A percentile compares a stretch with the other conserved stretches of the same genome.
Evolutionary conservation across 2,329 filamentous ascomycete genomes (phyloP).

Genomic region (Diaporthe ilicicola): DNA sequence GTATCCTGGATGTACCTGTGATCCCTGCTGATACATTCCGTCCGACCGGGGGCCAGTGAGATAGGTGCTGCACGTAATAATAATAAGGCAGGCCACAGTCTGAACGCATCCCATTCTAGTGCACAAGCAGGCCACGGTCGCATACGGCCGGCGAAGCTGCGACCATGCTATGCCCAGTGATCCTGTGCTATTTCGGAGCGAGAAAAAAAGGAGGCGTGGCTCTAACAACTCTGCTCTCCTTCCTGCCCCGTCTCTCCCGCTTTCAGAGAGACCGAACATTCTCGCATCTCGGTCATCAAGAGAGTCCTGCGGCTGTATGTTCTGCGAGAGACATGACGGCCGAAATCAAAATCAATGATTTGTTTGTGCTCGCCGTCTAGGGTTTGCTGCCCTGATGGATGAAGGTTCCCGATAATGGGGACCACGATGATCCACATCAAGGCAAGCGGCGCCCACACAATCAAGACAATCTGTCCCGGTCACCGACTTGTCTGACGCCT

Average conservation of each 20-base stretch:
- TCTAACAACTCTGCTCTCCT: neutral
- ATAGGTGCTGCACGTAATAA: conserved; percentile 12
- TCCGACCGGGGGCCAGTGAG: conserved; percentile 3
- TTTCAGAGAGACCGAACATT: conserved; percentile 12
- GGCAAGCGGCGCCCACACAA: conserved; percentile 6
- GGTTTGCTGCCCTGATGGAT: conserved; percentile 22
- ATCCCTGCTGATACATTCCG: conserved; percentile 26
- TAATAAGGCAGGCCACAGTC: neutral
- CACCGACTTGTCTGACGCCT: conserved; percentile 22
- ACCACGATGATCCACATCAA: conserved; percentile 2
- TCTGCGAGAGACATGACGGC: neutral
- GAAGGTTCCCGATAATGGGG: conserved; percentile 21
- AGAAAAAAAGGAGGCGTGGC: neutral
- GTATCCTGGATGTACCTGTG: conserved; percentile 25
- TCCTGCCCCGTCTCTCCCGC: neutral
- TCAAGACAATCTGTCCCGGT: neutral
- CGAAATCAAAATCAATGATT: neutral
- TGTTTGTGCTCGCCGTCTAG: conserved; percentile 11
- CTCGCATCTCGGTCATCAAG: conserved; percentile 16
- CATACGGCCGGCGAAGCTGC: neutral
- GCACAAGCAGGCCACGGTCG: neutral
- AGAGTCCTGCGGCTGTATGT: neutral
- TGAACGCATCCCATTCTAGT: conserved; percentile 9
- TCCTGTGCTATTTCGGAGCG: conserved; percentile 8
- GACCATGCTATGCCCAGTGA: neutral